A percentile compares a stretch with the other conserved stretches of the same genome.
Evolutionary conservation across 345 rosid genomes (phyloP).

Genomic region (Hibiscus syriacus): DNA sequence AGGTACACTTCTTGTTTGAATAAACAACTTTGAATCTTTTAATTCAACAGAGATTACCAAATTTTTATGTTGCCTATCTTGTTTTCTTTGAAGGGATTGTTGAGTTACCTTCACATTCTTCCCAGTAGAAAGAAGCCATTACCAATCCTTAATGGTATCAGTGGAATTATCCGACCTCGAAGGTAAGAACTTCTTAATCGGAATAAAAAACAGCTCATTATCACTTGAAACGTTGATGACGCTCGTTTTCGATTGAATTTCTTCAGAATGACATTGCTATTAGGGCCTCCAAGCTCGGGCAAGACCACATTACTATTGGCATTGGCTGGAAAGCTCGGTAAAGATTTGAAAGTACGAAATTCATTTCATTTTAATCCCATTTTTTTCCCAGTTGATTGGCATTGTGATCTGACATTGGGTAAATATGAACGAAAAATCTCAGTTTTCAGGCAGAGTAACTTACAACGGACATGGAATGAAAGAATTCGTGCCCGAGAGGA

Average conservation of each 20-base stretch:
- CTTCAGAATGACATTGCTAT: slow-evolving; percentile 6
- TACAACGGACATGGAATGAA: slow-evolving; percentile 2
- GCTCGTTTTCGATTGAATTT: neutral
- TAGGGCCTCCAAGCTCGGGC: slow-evolving; percentile 7
- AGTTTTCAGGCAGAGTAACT: slow-evolving; percentile 19
- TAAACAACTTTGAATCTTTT: neutral
- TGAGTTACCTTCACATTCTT: slow-evolving; percentile 1
- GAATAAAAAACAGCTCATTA: neutral
- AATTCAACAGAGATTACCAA: neutral
- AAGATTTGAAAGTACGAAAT: slow-evolving; percentile 1
- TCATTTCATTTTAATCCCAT: neutral
- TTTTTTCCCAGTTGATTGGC: neutral
- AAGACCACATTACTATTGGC: slow-evolving; percentile 3
- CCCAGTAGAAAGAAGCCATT: neutral
- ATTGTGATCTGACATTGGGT: neutral
- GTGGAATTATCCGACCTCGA: neutral
- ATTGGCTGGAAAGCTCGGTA: slow-evolving; percentile 6
- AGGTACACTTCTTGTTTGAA: slow-evolving; percentile 25
- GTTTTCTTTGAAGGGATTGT: neutral
- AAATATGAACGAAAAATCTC: neutral
- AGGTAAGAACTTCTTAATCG: neutral
- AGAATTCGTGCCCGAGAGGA: neutral
- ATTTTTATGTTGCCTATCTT: neutral
- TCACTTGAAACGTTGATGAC: too few relatives aligned
- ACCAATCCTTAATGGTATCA: neutral